A percentile compares a stretch with the other conserved stretches of the same genome.
phyloP scores from a whole-genome alignment of 352 stramenopile genomes.

The Thalassiosira pacifica region DNA sequence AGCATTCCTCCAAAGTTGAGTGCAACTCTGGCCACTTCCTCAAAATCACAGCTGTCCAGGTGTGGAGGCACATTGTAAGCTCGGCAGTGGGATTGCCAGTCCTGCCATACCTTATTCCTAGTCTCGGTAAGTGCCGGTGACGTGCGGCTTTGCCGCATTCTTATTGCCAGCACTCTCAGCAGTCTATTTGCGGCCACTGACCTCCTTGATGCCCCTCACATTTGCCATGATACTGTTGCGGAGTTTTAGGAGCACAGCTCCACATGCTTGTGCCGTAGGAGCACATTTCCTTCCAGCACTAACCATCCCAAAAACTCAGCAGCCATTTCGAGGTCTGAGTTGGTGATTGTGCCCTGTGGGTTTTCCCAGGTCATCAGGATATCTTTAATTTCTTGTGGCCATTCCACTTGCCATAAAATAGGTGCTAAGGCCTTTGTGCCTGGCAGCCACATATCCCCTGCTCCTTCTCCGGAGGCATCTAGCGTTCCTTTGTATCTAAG shows the following conservation, averaged over 20 bases:
- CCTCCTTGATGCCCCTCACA: background rate
- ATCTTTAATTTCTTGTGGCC: no score
- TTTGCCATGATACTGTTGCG: conserved; percentile 17
- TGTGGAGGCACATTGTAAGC: no score
- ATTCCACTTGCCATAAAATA: no score
- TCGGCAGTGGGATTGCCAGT: no score
- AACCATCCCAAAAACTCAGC: conserved; percentile 1
- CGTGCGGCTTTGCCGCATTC: background rate
- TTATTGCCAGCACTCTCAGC: conserved; percentile 5
- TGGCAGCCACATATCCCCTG: no score
- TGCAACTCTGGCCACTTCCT: no score
- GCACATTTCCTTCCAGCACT: background rate
- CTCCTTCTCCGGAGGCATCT: no score
- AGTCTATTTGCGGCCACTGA: conserved; percentile 7
- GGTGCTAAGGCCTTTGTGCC: no score
- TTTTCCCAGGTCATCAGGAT: conserved; percentile 1
- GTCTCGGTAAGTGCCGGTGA: background rate
- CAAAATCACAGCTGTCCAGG: no score
- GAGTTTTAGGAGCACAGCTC: no score
- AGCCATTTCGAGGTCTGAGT: conserved; percentile 18
- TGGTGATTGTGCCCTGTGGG: conserved; percentile 2
- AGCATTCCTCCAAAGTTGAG: no score
- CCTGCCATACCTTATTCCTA: background rate
- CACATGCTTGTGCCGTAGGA: background rate
- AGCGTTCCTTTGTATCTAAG: no score